Evolutionary conservation across 2,329 filamentous ascomycete species (phyloP).

Genomic region (Grosmannia clavigera): DNA sequence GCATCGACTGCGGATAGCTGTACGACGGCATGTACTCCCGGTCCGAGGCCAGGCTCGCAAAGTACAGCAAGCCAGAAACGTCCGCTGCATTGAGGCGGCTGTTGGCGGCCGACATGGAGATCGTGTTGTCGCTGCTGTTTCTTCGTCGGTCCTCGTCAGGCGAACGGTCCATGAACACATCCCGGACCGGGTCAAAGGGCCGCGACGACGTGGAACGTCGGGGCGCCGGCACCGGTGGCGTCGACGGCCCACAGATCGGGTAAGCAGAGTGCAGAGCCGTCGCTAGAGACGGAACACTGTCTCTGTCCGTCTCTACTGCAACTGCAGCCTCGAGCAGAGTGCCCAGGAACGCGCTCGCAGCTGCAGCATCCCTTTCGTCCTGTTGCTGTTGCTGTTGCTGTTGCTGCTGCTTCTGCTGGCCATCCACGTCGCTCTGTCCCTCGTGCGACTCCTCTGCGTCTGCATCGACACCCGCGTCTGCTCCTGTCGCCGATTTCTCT

Average conservation of each 20-base stretch:
- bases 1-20: neutral
- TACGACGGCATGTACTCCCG: constrained; percentile 8
- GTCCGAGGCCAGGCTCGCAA: constrained; percentile 8
- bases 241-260: neutral
- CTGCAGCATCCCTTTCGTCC: neutral
- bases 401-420: constrained; percentile 8
- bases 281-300: neutral
- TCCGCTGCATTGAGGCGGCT: neutral
- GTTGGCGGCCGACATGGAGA: constrained; percentile 1
- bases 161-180: constrained; percentile 24
- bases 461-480: constrained; percentile 2
- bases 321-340: constrained; percentile 2
- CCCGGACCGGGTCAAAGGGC: constrained; percentile 32
- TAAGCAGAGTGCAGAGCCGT: neutral
- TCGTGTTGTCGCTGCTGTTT: neutral
- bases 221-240: neutral
- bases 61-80: constrained; percentile 6
- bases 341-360: neutral
- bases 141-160: neutral
- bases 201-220: constrained; percentile 20
- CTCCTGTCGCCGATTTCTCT: constrained; percentile 9
- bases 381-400: neutral
- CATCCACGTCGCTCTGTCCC: constrained; percentile 11
- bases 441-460: neutral
- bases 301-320: neutral